phyloP scores from a whole-genome alignment of 129 eudicot genomes.

The Escallonia herrerae region DNA sequence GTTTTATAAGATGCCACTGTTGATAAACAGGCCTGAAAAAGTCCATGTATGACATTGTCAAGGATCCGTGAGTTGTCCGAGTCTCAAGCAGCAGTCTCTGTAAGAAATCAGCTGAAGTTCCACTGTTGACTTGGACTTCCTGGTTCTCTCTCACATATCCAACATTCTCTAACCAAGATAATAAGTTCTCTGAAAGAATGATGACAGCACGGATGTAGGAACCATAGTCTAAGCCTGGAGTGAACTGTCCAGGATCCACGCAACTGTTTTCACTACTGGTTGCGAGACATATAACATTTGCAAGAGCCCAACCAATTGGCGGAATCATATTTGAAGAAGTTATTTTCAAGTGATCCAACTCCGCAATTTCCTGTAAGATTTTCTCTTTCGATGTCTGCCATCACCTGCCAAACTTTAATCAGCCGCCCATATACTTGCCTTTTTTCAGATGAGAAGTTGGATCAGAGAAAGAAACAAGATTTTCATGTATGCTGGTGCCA shows the following conservation, averaged over 20 bases:
- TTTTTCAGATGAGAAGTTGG: too few species aligned
- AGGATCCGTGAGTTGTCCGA: slow-evolving; percentile 26
- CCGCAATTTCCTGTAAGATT: slow-evolving; percentile 52
- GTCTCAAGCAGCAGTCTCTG: slow-evolving; percentile 8
- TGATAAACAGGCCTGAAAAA: slow-evolving; percentile 69
- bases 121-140: slow-evolving; percentile 26
- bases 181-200: slow-evolving; percentile 54
- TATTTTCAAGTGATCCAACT: slow-evolving; percentile 38
- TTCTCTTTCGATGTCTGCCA: slow-evolving; percentile 79
- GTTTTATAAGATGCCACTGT: slow-evolving; percentile 77
- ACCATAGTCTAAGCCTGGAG: slow-evolving; percentile 46
- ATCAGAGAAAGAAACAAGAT: too few species aligned
- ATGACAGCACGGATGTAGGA: slow-evolving; percentile 53
- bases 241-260: slow-evolving; percentile 44
- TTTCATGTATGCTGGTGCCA: too few species aligned
- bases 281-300: slow-evolving; percentile 60
- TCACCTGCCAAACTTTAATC: slow-evolving; percentile 94
- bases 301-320: slow-evolving; percentile 76
- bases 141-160: slow-evolving; percentile 30
- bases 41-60: slow-evolving; percentile 52
- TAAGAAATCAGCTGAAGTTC: slow-evolving; percentile 23
- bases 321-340: slow-evolving; percentile 48
- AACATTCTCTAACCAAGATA: slow-evolving; percentile 39
- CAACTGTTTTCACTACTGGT: slow-evolving; percentile 38
- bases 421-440: slow-evolving; percentile 25